Evolutionary conservation across 805 yeast species (phyloP), one percentile per base, ranked within the genome.

Genomic region (Yamadazyma akitaensis): DNA sequence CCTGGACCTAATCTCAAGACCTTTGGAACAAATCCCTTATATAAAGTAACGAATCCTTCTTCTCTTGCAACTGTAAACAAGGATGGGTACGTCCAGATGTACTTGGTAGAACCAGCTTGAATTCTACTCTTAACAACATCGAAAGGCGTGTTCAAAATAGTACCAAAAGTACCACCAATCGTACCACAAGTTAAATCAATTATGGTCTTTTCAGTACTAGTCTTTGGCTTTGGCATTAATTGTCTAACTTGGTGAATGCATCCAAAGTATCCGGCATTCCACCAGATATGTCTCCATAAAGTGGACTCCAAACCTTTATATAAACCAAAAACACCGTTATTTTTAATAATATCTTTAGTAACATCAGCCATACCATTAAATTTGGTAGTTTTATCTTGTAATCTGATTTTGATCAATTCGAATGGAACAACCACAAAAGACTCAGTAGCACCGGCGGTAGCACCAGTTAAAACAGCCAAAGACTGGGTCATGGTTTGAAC

Each of bases 261-360:
- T 53, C 99, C 99, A 65, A 94, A 94, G 73, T 94, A 94, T 49
- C 98, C 98, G 39, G 97, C 96, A 70, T 94, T 94, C 99, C 99
- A 94, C 50, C 81, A 73, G 50, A 88, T 80, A 66, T 94, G 98
- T 79, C 99, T 87, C 96, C 97, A 94, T 62, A 94, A 69, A 9
- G 99, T 94, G 24, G 97, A 90, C 73, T 94, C 99, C 56, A 94
- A 75, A 50, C 99, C 99, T 64, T 88, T 89, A 70, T 92, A 94
- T 61, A 94, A 69, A 25, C 96, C 90, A 48, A 88, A 67, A 1
- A 80, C 64, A 61, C 99, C 99, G 63, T 92, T 88, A 41, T 75
- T 68, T 57, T 76, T 77, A 50, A 91, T 72, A 52, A 89, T 86
- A 61, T 82, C 79, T 60, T 75, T 74, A 33, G 90, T 79, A 11